A percentile compares a stretch with the other conserved stretches of the same genome.
Evolutionary conservation across 2,329 filamentous ascomycete species (phyloP).

Genomic region (Pseudogymnoascus pannorum): DNA sequence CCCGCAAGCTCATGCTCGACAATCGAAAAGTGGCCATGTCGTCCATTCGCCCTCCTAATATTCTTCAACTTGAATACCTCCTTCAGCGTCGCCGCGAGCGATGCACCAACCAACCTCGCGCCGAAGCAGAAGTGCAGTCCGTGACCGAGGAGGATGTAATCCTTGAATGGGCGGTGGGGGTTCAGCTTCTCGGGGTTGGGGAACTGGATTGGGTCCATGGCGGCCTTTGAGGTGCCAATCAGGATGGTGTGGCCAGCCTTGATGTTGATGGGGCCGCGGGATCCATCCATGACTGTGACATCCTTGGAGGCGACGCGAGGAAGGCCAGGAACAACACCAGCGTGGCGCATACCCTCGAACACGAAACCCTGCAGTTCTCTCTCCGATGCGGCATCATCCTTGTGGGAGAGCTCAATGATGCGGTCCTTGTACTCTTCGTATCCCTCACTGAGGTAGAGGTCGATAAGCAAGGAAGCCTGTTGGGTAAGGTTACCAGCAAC

Average conservation of each 20-base stretch:
- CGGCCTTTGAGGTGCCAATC: conserved; percentile 36
- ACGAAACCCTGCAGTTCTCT: conserved; percentile 45
- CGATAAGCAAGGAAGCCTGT: conserved; percentile 45
- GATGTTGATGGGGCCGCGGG: conserved; percentile 39
- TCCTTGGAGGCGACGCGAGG: conserved; percentile 41
- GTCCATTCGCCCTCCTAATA: conserved; percentile 32
- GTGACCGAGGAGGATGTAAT: conserved; percentile 34
- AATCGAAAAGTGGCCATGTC: conserved; percentile 34
- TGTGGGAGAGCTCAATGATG: conserved; percentile 42
- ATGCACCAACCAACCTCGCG: conserved; percentile 31
- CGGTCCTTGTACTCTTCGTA: conserved; percentile 45
- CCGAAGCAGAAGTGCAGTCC: conserved; percentile 37
- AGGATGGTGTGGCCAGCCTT: conserved; percentile 37
- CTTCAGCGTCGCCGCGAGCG: conserved; percentile 35
- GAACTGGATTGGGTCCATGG: conserved; percentile 35
- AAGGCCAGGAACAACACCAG: conserved; percentile 43
- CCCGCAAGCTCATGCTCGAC: conserved; percentile 40
- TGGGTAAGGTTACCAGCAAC: conserved; percentile 45
- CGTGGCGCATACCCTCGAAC: conserved; percentile 47
- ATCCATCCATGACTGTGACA: conserved; percentile 37
- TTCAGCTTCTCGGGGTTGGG: conserved; percentile 35
- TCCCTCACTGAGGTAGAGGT: conserved; percentile 41
- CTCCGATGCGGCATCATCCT: conserved; percentile 35
- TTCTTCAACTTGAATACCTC: conserved; percentile 40
- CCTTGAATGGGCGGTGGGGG: conserved; percentile 34